Evolutionary conservation across 768 basidiomycete species (phyloP).

Genomic region (Auriculariales sp.): DNA sequence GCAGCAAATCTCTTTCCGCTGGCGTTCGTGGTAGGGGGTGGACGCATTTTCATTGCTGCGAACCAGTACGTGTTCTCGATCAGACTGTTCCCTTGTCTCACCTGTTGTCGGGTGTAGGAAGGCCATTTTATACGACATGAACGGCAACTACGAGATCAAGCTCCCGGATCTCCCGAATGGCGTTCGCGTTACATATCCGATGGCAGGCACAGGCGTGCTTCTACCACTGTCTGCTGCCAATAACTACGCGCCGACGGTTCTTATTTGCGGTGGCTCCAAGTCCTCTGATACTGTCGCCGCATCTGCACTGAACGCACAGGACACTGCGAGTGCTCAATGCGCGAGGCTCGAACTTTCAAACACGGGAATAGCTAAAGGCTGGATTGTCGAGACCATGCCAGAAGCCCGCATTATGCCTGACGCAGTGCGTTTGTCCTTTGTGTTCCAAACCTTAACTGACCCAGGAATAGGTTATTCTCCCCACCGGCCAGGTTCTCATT

Average conservation of each 20-base stretch:
- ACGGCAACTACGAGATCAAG: slow-evolving; percentile 8
- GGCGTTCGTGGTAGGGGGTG: slow-evolving; percentile 9
- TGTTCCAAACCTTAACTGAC: background rate
- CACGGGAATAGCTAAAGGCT: slow-evolving; percentile 10
- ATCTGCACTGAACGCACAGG: background rate
- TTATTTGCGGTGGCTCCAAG: slow-evolving; percentile 7
- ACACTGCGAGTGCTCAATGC: slow-evolving; percentile 9
- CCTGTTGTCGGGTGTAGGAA: no score
- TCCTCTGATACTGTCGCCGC: background rate
- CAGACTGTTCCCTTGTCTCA: no score
- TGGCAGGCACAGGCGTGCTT: slow-evolving; percentile 1
- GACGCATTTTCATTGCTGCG: slow-evolving; percentile 8
- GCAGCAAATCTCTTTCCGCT: slow-evolving; percentile 12
- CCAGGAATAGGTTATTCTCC: slow-evolving; percentile 1
- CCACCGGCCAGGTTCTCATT: slow-evolving; percentile 16
- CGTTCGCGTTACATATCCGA: slow-evolving; percentile 9
- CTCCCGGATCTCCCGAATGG: slow-evolving; percentile 12
- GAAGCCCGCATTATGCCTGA: slow-evolving; percentile 13
- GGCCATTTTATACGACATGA: slow-evolving; percentile 11
- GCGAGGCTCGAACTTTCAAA: slow-evolving; percentile 10
- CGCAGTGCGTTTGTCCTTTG: slow-evolving; percentile 4
- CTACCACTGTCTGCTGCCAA: slow-evolving; percentile 1
- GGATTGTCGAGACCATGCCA: slow-evolving; percentile 11
- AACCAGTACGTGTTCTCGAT: slow-evolving; percentile 6
- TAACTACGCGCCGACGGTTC: slow-evolving; percentile 4